Base-by-base conservation (phyloP, 257 asterid genomes). In the Solanum arcanum region DNA sequence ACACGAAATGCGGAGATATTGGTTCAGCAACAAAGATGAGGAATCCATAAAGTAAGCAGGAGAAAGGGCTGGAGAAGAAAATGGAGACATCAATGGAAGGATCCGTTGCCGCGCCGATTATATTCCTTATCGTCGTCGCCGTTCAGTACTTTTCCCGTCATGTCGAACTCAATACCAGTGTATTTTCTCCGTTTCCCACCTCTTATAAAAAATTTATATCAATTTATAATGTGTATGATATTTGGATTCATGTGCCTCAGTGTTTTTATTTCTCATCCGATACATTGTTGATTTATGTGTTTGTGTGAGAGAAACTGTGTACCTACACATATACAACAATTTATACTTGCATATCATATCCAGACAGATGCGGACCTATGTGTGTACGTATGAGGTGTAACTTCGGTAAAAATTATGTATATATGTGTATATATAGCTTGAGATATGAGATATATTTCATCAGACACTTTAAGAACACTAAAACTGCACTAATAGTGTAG, bases 21-120 rank as follows among this genome's bases (percentile, higher is more conserved):
- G 64, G 84, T 44, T 77, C 39, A 11, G 21, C 35, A 21, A 21
- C 4, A 18, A 13, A 13, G 27, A 80, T 23, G 68, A 46, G 23
- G 25, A 47, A 14, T n/a, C 8, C 20, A 27, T 49, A 77, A 27
- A 84, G 59, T 7, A 59, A 59, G 66, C 5, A 59, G 66, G 66
- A 59, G 29, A 44, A 13, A 44, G 35, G 35, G 6, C 15, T 21
- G 42, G 25, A 56, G 41, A 25, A 86, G 44, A 85, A 74, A 64
- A 68, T 94, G 99, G 95, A 92, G 87, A 96, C 93, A 81, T 88
- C 85, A 74, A 59, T 87, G 82, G 88, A 91, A 83, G 95, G 86
- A 91, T 94, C 98, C 37, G 81, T 92, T 37, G 95, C 96, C 25
- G 97, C 99, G 87, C 96, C 97, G 9, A 25, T 89, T 72, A 87